Percentiles rank a stretch among this genome's conserved stretches.
phyloP scores from a whole-genome alignment of 1,284 basidiomycete genomes.

The Cutaneotrichosporon daszewskae region DNA sequence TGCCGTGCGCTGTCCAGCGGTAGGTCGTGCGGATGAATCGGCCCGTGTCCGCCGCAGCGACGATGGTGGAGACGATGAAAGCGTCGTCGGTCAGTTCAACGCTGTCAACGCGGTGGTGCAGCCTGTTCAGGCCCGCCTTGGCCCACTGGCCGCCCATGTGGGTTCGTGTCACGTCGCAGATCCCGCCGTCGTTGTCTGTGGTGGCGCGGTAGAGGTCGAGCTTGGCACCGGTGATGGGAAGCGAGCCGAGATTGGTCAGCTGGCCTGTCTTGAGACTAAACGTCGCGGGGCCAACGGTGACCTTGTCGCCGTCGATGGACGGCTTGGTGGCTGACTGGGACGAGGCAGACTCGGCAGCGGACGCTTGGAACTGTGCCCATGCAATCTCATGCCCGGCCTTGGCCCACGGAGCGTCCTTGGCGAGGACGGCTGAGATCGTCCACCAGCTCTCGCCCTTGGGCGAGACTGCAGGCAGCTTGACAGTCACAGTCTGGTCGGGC shows the following conservation, averaged over 20 bases:
- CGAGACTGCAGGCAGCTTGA: conserved; percentile 1
- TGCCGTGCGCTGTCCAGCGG: conserved; percentile 10
- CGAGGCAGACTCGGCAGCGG: background rate
- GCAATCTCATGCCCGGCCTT: conserved; percentile 19
- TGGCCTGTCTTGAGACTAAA: conserved; percentile 11
- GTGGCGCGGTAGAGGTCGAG: conserved; percentile 23
- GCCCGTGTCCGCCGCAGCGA: conserved; percentile 13
- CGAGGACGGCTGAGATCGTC: conserved; percentile 8
- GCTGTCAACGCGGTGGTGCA: conserved; percentile 14
- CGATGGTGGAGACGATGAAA: conserved; percentile 13
- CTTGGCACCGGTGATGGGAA: background rate
- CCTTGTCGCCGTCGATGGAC: background rate
- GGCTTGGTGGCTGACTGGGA: too few relatives aligned
- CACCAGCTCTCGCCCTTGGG: background rate
- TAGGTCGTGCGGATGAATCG: conserved; percentile 16
- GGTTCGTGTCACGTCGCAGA: too few relatives aligned
- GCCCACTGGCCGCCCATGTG: background rate
- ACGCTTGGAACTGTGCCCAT: conserved; percentile 11
- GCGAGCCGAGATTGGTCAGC: conserved; percentile 9
- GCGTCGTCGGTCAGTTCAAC: conserved; percentile 5
- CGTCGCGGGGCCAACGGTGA: conserved; percentile 13
- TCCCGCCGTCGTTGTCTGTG: conserved; percentile 24
- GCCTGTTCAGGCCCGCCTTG: conserved; percentile 18
- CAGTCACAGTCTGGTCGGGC: background rate
- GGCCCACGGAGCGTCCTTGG: conserved; percentile 10